Evolutionary conservation across 2,329 filamentous ascomycete genomes (phyloP).

Genomic region (Fusarium cyanostomum): DNA sequence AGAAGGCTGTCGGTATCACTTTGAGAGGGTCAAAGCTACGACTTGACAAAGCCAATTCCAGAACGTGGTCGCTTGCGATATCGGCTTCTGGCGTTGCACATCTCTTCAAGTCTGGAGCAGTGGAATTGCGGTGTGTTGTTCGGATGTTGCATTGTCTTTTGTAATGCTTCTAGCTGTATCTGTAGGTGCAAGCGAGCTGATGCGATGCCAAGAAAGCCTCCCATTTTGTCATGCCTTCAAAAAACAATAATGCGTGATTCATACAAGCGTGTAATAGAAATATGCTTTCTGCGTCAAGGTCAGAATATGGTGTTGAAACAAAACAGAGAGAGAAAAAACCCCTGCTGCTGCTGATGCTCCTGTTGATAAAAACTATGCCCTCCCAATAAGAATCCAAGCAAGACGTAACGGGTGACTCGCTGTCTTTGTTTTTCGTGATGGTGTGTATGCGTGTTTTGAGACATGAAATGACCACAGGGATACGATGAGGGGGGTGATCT

Average conservation of each 20-base stretch:
- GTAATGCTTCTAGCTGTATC: constrained; percentile 23
- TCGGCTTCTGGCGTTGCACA: background rate
- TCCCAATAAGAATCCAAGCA: background rate
- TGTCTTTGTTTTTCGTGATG: constrained; percentile 5
- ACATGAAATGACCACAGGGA: constrained; percentile 1
- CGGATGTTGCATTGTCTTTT: constrained; percentile 16
- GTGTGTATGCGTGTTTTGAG: constrained; percentile 10
- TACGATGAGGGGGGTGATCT: constrained; percentile 14
- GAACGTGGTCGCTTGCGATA: background rate
- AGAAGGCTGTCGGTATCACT: no score
- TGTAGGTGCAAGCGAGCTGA: background rate
- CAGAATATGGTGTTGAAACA: constrained; percentile 4
- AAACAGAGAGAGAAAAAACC: background rate
- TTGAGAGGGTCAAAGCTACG: no score
- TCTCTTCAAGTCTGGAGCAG: background rate
- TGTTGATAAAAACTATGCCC: constrained; percentile 1
- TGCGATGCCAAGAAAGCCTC: constrained; percentile 10
- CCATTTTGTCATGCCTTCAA: constrained; percentile 1
- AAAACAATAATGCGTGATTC: constrained; percentile 22
- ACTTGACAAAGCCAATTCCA: background rate
- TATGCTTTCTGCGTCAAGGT: constrained; percentile 16
- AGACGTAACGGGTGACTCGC: background rate
- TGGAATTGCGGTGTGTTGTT: background rate
- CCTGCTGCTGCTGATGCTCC: background rate
- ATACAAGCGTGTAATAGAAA: constrained; percentile 29